These are phyloP conservation scores for Globisporangium emineosum DNA, from an alignment of 352 stramenopile genomes.

Conservation along the genomic window DNA sequence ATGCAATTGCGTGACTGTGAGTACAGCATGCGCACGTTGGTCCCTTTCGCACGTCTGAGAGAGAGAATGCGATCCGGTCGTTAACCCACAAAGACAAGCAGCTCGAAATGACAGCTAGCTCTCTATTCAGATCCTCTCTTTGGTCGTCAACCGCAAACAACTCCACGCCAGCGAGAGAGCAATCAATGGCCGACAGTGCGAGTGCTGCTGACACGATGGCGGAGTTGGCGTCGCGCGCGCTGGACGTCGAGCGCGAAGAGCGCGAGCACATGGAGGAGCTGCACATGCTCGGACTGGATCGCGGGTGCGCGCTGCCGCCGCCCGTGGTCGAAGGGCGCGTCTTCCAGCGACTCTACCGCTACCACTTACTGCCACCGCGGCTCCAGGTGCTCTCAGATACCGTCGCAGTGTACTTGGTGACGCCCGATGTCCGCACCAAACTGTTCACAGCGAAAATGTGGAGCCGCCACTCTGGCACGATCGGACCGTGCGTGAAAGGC, in stretches of 20 bases:
- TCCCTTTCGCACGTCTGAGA: background rate
- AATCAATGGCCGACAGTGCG: conserved; percentile 5
- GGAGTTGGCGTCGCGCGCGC: conserved; percentile 28
- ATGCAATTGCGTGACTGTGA: no score
- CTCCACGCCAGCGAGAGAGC: background rate
- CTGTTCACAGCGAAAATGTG: conserved; percentile 22
- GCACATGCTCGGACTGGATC: conserved; percentile 8
- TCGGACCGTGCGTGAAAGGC: conserved; percentile 35
- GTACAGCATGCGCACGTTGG: background rate
- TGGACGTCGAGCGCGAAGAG: conserved; percentile 25
- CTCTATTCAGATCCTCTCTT: background rate
- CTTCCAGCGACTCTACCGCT: conserved; percentile 27
- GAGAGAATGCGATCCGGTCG: conserved; percentile 4
- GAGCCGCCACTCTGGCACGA: background rate
- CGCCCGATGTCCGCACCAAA: conserved; percentile 1
- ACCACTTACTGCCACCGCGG: conserved; percentile 16
- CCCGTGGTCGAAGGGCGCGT: conserved; percentile 26
- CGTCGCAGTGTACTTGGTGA: conserved; percentile 13
- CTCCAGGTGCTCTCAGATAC: conserved; percentile 17
- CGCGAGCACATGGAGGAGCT: conserved; percentile 26
- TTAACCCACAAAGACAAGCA: background rate
- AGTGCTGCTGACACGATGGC: conserved; percentile 32
- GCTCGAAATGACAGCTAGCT: background rate
- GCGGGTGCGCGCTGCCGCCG: background rate
- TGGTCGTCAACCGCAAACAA: background rate